Base-by-base conservation (phyloP, 495 filamentous ascomycete genomes). In the Hyaloscypha bicolor region DNA sequence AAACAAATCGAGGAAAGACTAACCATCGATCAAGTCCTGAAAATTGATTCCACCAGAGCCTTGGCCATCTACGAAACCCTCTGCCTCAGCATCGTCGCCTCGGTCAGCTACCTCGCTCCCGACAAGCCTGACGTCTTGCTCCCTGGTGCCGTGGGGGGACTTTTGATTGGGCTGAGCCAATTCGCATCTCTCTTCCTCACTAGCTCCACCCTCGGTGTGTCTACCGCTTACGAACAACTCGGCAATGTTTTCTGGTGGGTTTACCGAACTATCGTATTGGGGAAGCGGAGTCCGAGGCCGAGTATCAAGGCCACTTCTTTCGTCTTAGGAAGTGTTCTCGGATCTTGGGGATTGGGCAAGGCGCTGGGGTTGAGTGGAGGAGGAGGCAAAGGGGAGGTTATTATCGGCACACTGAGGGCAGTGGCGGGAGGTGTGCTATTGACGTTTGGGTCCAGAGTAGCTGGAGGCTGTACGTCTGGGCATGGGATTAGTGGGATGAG, bases 401-500 rank as follows among this genome's bases (percentile, higher is more conserved):
- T 65, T 67, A 39, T 79, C 79, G 42, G 33, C 64, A 53, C 12
- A 2, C 2, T 52, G 25, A 75, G 73, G 60, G 76, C 81, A 2
- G 62, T 79, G 22, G 25, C 81, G 30, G 86, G 85, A 21, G 84
- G 84, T 21, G 75, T 80, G 25, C 64, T 85, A 59, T 78, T 88
- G 73, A 74, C 82, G 2, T 55, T 87, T 29, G 85, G 86, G 19
- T 77, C 84, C 32, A 74, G 85, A 60, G 76, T 87, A 55, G 85
- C 79, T 0, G 85, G 85, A 5, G 85, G 85, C 2, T 88, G 85
- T 65, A 87, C 85, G 0, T 86, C 82, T 29, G 86, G 85, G 0
- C 86, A 88, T 69, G 86, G 86, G 2, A 86, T 88, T 65, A 85
- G 79, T 33, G 85, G 85, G 5, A 78, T 87, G 56, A 78, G 80